These are phyloP conservation scores for Talaromyces sp. DNA, from an alignment of 2,329 filamentous ascomycete species.

Conservation along the genomic window DNA sequence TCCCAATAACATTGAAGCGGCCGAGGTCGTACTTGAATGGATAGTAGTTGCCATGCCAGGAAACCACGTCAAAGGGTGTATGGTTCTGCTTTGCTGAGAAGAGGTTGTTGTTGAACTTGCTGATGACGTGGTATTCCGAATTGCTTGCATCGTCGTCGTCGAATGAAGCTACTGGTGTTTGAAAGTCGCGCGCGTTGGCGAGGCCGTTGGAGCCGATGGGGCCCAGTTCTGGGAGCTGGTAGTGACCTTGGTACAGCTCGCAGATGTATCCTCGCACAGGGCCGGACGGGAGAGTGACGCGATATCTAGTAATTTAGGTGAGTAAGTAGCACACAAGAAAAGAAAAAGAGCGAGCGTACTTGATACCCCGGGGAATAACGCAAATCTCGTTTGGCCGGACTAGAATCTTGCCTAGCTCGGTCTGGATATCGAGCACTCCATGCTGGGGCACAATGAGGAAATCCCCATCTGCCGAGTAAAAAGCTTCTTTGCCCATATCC, in stretches of 20 bases:
- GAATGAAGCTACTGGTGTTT: slow-evolving; percentile 66
- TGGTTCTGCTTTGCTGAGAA: slow-evolving; percentile 64
- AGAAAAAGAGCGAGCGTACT: slow-evolving; percentile 29
- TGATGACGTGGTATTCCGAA: slow-evolving; percentile 50
- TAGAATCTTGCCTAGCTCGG: slow-evolving; percentile 68
- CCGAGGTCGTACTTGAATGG: slow-evolving; percentile 79
- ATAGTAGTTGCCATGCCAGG: slow-evolving; percentile 76
- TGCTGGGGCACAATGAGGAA: slow-evolving; percentile 72
- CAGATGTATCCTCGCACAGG: slow-evolving; percentile 69
- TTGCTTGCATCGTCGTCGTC: slow-evolving; percentile 55
- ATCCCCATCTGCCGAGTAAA: slow-evolving; percentile 81
- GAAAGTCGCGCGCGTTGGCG: slow-evolving; percentile 73
- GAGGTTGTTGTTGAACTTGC: slow-evolving; percentile 64
- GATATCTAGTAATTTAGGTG: slow-evolving; percentile 45
- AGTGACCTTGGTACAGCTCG: slow-evolving; percentile 70
- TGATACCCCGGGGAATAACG: slow-evolving; percentile 69
- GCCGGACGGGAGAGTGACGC: slow-evolving; percentile 60
- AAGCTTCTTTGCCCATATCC: slow-evolving; percentile 73
- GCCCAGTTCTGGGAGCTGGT: slow-evolving; percentile 65
- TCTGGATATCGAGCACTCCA: slow-evolving; percentile 69
- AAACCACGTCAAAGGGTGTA: slow-evolving; percentile 73
- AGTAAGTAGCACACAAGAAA: neutral
- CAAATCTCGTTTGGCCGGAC: slow-evolving; percentile 75
- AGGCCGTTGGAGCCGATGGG: slow-evolving; percentile 70
- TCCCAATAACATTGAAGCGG: slow-evolving; percentile 70